A percentile compares a stretch with the other conserved stretches of the same genome.
These are phyloP conservation scores for Lepidium aucheri DNA, from an alignment of 345 rosid genomes.

Conservation along the genomic window DNA sequence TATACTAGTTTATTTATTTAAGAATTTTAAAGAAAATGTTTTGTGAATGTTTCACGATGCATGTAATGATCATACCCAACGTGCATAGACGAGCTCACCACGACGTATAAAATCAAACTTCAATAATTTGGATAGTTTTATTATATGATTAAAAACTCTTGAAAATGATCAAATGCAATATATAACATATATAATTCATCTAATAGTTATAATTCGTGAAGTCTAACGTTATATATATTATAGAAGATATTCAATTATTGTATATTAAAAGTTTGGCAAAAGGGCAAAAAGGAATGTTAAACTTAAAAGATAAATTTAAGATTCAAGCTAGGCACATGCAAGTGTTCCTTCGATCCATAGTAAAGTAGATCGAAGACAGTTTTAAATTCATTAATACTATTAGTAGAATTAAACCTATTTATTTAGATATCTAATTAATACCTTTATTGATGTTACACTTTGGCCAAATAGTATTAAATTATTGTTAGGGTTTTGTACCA, in stretches of 20 bases:
- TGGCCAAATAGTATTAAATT: slow-evolving; percentile 13
- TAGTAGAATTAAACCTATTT: neutral
- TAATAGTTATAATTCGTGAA: too few species aligned
- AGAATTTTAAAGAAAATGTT: neutral
- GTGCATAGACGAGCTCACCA: slow-evolving; percentile 22
- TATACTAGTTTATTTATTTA: neutral
- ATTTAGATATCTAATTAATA: neutral
- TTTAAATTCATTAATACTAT: neutral
- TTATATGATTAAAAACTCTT: neutral
- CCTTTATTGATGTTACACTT: slow-evolving; percentile 20
- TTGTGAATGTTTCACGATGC: slow-evolving; percentile 5
- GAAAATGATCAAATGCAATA: too few species aligned
- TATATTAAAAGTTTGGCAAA: neutral
- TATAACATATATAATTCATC: too few species aligned
- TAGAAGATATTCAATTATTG: too few species aligned
- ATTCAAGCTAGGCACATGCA: slow-evolving; percentile 4
- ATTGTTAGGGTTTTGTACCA: slow-evolving; percentile 10
- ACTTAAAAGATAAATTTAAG: neutral
- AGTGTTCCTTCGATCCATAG: slow-evolving; percentile 13
- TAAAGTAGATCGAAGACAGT: neutral
- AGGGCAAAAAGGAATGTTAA: slow-evolving; percentile 11
- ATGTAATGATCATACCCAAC: slow-evolving; percentile 21
- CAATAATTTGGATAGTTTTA: neutral
- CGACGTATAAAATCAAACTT: slow-evolving; percentile 1
- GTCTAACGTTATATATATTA: too few species aligned